These are phyloP conservation scores for Gilbertella persicaria DNA, from an alignment of 371 early-diverging fungal genomes.

Conservation along the genomic window DNA sequence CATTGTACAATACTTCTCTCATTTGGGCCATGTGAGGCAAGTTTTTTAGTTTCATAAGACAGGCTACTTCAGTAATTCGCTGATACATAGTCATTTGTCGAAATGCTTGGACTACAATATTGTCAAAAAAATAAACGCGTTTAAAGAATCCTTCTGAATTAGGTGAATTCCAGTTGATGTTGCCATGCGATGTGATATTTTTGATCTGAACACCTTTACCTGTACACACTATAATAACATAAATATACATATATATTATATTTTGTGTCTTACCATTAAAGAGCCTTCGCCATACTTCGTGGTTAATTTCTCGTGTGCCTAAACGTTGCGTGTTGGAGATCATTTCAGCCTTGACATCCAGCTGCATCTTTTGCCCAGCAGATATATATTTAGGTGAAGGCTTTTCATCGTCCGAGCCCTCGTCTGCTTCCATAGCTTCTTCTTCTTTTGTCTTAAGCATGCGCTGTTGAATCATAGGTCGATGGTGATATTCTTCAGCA, in stretches of 20 bases:
- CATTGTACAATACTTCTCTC: conserved; percentile 44
- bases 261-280: conserved; percentile 29
- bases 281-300: conserved; percentile 40
- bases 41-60: conserved; percentile 51
- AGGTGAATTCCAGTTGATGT: conserved; percentile 44
- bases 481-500: neutral
- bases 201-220: conserved; percentile 35
- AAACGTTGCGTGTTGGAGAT: conserved; percentile 7
- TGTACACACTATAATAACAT: conserved; percentile 28
- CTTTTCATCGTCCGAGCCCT: conserved; percentile 31
- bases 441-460: conserved; percentile 29
- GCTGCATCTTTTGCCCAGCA: conserved; percentile 5
- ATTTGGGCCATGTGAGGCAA: conserved; percentile 52
- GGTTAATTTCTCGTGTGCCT: conserved; percentile 27
- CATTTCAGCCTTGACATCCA: conserved; percentile 14
- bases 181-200: conserved; percentile 34
- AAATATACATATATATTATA: neutral
- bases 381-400: conserved; percentile 4
- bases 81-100: conserved; percentile 58
- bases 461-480: conserved; percentile 12
- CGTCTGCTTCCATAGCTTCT: conserved; percentile 27
- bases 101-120: conserved; percentile 51
- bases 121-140: conserved; percentile 48
- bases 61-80: conserved; percentile 54
- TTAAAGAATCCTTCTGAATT: conserved; percentile 56